Evolutionary conservation across 2,329 filamentous ascomycete species (phyloP).

Genomic region (Fusarium xylarioides): DNA sequence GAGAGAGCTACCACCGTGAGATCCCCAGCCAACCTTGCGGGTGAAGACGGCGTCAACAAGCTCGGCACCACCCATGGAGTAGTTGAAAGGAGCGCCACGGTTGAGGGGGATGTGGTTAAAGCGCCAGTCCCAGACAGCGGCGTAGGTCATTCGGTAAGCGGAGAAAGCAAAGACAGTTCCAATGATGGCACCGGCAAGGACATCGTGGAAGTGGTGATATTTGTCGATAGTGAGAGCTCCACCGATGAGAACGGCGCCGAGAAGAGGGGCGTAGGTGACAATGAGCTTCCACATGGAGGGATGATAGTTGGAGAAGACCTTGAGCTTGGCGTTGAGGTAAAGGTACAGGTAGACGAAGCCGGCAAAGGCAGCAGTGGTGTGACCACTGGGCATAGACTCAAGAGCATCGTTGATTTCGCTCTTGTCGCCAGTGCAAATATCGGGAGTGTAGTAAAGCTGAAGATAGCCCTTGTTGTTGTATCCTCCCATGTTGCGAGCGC

Average conservation of each 20-base stretch:
- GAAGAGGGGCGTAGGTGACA: slow-evolving; percentile 69
- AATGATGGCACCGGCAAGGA: slow-evolving; percentile 72
- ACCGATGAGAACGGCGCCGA: slow-evolving; percentile 73
- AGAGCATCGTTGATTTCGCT: slow-evolving; percentile 73
- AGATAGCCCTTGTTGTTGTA: slow-evolving; percentile 63
- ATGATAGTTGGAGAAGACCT: slow-evolving; percentile 77
- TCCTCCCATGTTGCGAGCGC: slow-evolving; percentile 36
- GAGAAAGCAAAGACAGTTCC: slow-evolving; percentile 72
- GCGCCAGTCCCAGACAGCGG: slow-evolving; percentile 73
- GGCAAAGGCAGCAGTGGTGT: slow-evolving; percentile 77
- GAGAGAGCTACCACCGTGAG: slow-evolving; percentile 18
- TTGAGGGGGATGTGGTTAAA: slow-evolving; percentile 72
- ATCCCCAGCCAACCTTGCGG: slow-evolving; percentile 68
- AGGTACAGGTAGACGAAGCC: slow-evolving; percentile 76
- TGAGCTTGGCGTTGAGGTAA: slow-evolving; percentile 82
- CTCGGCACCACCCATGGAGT: slow-evolving; percentile 53
- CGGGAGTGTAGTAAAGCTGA: slow-evolving; percentile 73
- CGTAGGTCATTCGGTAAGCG: slow-evolving; percentile 73
- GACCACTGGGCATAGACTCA: slow-evolving; percentile 77
- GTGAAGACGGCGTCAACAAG: slow-evolving; percentile 67
- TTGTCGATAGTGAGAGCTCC: slow-evolving; percentile 77
- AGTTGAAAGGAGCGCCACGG: slow-evolving; percentile 64
- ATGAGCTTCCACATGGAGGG: slow-evolving; percentile 78
- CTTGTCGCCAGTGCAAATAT: slow-evolving; percentile 73
- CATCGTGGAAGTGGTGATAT: slow-evolving; percentile 80